Conservation (phyloP, 2,329 filamentous ascomycete species). For the Nemania sp. region DNA sequence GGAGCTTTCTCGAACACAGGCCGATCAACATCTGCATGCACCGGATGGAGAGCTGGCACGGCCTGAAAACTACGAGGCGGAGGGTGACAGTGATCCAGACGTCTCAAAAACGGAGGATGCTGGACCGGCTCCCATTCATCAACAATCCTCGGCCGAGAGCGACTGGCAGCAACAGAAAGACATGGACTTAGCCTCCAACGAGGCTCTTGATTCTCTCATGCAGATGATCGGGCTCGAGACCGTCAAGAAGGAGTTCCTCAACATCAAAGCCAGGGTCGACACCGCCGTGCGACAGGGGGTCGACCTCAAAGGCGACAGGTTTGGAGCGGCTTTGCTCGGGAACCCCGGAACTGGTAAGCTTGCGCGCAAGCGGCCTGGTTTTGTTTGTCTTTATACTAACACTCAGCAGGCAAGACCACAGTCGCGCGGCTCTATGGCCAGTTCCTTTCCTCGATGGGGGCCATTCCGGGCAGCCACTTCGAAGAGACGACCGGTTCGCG, state of each 20-base stretch:
- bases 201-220: conserved; percentile 59
- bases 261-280: conserved; percentile 62
- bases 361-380: not conserved
- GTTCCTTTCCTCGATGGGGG: conserved; percentile 65
- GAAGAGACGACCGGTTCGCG: conserved; percentile 70
- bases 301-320: conserved; percentile 54
- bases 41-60: not conserved
- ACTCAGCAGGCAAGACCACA: conserved; percentile 67
- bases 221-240: conserved; percentile 63
- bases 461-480: conserved; percentile 64
- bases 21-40: not conserved
- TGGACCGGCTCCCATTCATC: not conserved
- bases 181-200: conserved; percentile 16
- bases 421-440: conserved; percentile 72
- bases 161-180: conserved; percentile 16
- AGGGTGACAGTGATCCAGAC: not conserved
- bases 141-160: conserved; percentile 1
- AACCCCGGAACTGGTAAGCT: conserved; percentile 65
- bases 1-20: not conserved
- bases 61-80: not conserved
- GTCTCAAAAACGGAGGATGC: not conserved
- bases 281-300: conserved; percentile 53
- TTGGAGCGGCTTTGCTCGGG: conserved; percentile 54
- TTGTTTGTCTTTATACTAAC: not conserved
- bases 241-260: conserved; percentile 61